A percentile compares a stretch with the other conserved stretches of the same genome.
These are phyloP conservation scores for Sutorius eximius DNA, from an alignment of 1,284 basidiomycete genomes.

Conservation along the genomic window DNA sequence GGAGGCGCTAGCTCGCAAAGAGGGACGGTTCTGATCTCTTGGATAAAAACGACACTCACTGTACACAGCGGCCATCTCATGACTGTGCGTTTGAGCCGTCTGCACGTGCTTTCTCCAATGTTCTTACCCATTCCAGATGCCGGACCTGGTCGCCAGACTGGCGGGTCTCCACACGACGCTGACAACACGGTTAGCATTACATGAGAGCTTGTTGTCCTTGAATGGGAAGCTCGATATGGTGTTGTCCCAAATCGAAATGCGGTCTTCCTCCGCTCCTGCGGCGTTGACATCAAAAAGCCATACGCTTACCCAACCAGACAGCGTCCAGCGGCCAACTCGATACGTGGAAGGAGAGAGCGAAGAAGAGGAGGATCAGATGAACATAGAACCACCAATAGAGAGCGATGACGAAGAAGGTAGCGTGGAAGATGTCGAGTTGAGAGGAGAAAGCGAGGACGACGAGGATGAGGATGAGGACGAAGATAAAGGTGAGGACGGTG, in stretches of 20 bases:
- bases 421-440: constrained; percentile 68
- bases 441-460: constrained; percentile 56
- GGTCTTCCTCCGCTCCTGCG: constrained; percentile 63
- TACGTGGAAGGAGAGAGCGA: constrained; percentile 82
- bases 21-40: constrained; percentile 80
- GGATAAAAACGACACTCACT: constrained; percentile 87
- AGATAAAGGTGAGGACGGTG: constrained; percentile 50
- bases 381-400: constrained; percentile 65
- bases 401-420: constrained; percentile 66
- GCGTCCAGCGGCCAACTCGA: constrained; percentile 44
- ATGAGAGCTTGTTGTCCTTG: constrained; percentile 83
- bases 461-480: constrained; percentile 52
- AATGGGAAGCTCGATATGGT: constrained; percentile 93
- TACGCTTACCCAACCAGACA: constrained; percentile 27
- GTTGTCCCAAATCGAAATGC: constrained; percentile 89
- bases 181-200: constrained; percentile 75
- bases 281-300: constrained; percentile 46
- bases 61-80: constrained; percentile 93
- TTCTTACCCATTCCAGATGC: constrained; percentile 57
- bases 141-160: constrained; percentile 81
- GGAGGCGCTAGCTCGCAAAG: constrained; percentile 84
- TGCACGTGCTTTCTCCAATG: constrained; percentile 1
- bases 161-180: constrained; percentile 84
- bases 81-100: constrained; percentile 62
- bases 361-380: constrained; percentile 65